Percentiles rank a stretch among this genome's conserved stretches.
phyloP scores from a whole-genome alignment of 192 early-diverging fungal genomes.

The Geosiphon pyriformis region DNA sequence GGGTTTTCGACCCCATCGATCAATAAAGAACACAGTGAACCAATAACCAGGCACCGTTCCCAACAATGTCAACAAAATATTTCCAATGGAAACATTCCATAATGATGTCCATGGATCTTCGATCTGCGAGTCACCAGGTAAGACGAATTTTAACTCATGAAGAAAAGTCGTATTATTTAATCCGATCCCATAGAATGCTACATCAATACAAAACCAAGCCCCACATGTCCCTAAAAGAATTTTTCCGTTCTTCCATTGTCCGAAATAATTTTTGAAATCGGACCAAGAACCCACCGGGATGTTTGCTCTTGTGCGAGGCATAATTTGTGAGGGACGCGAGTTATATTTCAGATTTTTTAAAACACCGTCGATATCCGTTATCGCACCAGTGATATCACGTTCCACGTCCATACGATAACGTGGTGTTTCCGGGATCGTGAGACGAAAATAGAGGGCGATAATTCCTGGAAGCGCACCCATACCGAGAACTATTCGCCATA shows the following conservation, averaged over 20 bases:
- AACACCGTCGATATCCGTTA: slow-evolving; percentile 40
- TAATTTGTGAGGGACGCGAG: slow-evolving; percentile 34
- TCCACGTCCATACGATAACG: slow-evolving; percentile 63
- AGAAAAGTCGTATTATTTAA: slow-evolving; percentile 68
- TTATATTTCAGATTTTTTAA: no score
- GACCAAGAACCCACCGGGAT: slow-evolving; percentile 39
- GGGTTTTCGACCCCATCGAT: slow-evolving; percentile 78
- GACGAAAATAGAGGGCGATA: slow-evolving; percentile 75
- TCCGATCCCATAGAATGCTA: slow-evolving; percentile 65
- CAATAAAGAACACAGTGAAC: slow-evolving; percentile 86
- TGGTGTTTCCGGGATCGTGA: slow-evolving; percentile 83
- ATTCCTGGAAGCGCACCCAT: slow-evolving; percentile 75
- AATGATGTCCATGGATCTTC: slow-evolving; percentile 31
- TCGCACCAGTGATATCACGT: slow-evolving; percentile 43
- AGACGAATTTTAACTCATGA: no score
- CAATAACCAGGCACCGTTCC: slow-evolving; percentile 94
- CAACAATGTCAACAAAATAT: slow-evolving; percentile 84
- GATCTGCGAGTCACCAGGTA: slow-evolving; percentile 56
- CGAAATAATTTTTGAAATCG: slow-evolving; percentile 71
- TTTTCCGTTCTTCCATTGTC: slow-evolving; percentile 74
- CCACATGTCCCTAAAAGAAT: slow-evolving; percentile 70
- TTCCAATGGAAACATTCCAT: slow-evolving; percentile 76
- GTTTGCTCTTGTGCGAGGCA: slow-evolving; percentile 17
- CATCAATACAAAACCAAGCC: slow-evolving; percentile 76
- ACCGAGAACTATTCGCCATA: slow-evolving; percentile 82